Base-by-base conservation (phyloP, 2,329 filamentous ascomycete genomes). In the Botrytis porri region DNA sequence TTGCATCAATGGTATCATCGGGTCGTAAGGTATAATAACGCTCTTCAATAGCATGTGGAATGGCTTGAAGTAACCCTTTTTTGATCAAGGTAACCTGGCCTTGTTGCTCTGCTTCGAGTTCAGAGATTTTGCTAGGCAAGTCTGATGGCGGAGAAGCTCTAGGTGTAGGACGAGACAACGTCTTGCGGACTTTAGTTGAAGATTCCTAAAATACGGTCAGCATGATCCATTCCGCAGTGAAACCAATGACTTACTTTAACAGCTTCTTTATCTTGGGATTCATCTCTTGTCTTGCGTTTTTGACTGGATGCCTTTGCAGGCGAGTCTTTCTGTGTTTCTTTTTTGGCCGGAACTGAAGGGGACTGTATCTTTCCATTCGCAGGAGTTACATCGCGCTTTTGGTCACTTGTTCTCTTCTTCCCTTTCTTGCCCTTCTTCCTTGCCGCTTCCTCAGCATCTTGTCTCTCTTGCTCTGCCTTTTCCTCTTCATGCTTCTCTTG, bases 11-110 rank as follows among this genome's bases (percentile, higher is more conserved):
- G 0, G 88, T 89, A 72, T 89, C 86, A 64, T 88, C 91, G 69
- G 90, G 86, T 1, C 90, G 87, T 29, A 94, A 83, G 39, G 84
- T 83, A 77, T 91, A 90, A 16, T 88, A 84, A 25, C 88, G 88
- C 72, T 88, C 85, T 81, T 93, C 93, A 75, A 91, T 87, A 48
- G 92, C 89, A 51, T 85, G 82, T n/a, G 86, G 85, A 73, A 97
- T 86, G 73, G 91, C 86, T 71, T 89, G 86, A 60, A 85, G 82
- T 60, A 98, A 88, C 25, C 90, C 88, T 77, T 92, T 94, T 77
- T 89, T 86, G 43, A 98, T 82, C 35, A 89, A 89, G 76, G 89
- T 90, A 14, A 93, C 94, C 25, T 90, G 87, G 45, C 88, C 89
- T 78, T 89, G 90, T 75, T 95, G 91, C 51, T 85, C 80, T 20